Conservation (phyloP, 2,329 filamentous ascomycete genomes). For the Pseudocercospora macadamiae region DNA sequence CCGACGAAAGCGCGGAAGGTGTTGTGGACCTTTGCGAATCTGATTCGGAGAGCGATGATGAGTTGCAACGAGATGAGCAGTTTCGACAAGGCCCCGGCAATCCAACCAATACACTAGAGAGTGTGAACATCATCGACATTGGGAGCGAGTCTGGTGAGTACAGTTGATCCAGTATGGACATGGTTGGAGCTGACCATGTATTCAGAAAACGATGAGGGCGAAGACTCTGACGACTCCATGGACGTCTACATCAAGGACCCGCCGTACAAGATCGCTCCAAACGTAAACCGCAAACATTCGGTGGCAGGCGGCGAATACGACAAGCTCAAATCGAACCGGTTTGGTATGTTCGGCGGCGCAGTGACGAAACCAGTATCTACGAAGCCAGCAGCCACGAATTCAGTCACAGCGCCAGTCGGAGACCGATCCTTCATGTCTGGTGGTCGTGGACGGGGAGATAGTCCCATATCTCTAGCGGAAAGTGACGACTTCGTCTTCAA, state of each 20-base stretch:
- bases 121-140: background rate
- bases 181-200: background rate
- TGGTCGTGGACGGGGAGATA: background rate
- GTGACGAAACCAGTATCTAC: background rate
- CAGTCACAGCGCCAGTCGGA: background rate
- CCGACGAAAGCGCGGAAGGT: slow-evolving; percentile 24
- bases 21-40: slow-evolving; percentile 28
- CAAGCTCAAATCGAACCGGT: slow-evolving; percentile 24
- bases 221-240: background rate
- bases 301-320: slow-evolving; percentile 9
- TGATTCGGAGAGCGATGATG: slow-evolving; percentile 27
- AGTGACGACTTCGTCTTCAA: background rate
- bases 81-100: background rate
- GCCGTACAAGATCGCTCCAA: slow-evolving; percentile 20
- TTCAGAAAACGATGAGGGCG: background rate
- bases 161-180: background rate
- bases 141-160: background rate
- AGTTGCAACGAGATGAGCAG: slow-evolving; percentile 1
- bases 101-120: slow-evolving; percentile 1
- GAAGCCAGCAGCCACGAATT: background rate
- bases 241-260: background rate
- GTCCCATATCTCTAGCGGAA: background rate
- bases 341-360: slow-evolving; percentile 12
- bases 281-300: slow-evolving; percentile 20
- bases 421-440: background rate